Conservation (phyloP, 1,139 yeast genomes). For the Blastobotrys malaysiensis region DNA sequence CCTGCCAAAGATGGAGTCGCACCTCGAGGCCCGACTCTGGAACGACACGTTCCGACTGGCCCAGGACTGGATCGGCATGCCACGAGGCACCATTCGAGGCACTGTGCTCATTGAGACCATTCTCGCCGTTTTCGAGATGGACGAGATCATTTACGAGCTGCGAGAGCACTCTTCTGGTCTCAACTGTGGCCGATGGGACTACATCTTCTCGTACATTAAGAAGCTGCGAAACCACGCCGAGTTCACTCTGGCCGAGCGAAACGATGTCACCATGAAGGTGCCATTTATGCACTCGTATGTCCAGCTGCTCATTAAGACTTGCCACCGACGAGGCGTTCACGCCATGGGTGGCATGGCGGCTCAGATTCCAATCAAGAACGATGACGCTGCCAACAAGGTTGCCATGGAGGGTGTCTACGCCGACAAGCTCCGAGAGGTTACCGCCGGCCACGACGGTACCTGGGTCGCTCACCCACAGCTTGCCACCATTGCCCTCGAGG, state of each 20-base stretch:
- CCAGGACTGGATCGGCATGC: slow-evolving; percentile 60
- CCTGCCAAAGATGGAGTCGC: slow-evolving; percentile 78
- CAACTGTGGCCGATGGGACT: slow-evolving; percentile 83
- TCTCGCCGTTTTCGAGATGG: slow-evolving; percentile 77
- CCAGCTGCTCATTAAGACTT: slow-evolving; percentile 58
- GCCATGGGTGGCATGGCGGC: slow-evolving; percentile 90
- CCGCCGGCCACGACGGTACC: slow-evolving; percentile 74
- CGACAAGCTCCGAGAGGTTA: slow-evolving; percentile 70
- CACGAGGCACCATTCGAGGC: slow-evolving; percentile 70
- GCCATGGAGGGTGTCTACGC: slow-evolving; percentile 69
- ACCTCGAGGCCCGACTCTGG: slow-evolving; percentile 74
- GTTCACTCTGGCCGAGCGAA: slow-evolving; percentile 64
- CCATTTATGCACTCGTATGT: slow-evolving; percentile 73
- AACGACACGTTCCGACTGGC: slow-evolving; percentile 66
- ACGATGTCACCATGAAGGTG: slow-evolving; percentile 68
- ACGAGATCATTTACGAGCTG: slow-evolving; percentile 70
- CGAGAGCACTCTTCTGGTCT: slow-evolving; percentile 71
- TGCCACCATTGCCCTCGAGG: slow-evolving; percentile 68
- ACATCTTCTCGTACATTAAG: slow-evolving; percentile 68
- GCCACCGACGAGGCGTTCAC: slow-evolving; percentile 70
- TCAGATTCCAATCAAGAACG: slow-evolving; percentile 70
- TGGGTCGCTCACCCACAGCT: slow-evolving; percentile 83
- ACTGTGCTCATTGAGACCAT: slow-evolving; percentile 75
- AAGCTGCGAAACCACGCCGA: slow-evolving; percentile 58
- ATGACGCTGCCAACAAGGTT: slow-evolving; percentile 53